phyloP scores from a whole-genome alignment of 1,139 yeast species.

The Kurtzmaniella quercitrusa region DNA sequence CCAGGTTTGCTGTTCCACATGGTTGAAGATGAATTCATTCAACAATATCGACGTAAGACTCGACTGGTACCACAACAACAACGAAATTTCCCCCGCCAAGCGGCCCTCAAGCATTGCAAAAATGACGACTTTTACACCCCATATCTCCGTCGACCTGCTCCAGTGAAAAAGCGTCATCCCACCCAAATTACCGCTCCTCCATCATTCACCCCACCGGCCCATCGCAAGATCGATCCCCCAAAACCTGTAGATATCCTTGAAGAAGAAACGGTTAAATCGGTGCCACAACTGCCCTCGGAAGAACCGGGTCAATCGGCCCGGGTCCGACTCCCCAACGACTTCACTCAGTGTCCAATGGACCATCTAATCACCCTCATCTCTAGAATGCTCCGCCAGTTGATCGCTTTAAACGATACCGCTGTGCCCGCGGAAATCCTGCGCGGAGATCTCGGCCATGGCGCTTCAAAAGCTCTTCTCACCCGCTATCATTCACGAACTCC shows the following conservation, averaged over 20 bases:
- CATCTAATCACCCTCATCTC: conserved; percentile 71
- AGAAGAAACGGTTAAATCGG: background rate
- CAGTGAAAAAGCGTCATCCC: background rate
- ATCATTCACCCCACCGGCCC: background rate
- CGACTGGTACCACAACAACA: background rate
- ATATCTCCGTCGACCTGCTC: background rate
- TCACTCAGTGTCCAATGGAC: conserved; percentile 62
- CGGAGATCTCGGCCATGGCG: conserved; percentile 16
- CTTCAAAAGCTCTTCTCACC: conserved; percentile 50
- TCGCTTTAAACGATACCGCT: conserved; percentile 61
- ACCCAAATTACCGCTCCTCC: background rate
- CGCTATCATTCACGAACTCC: conserved; percentile 92
- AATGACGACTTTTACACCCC: background rate
- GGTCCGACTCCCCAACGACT: conserved; percentile 47
- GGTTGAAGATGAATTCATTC: background rate
- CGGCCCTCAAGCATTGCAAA: background rate
- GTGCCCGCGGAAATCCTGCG: conserved; percentile 28
- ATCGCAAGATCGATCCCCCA: background rate
- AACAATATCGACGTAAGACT: background rate
- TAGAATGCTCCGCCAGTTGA: conserved; percentile 73
- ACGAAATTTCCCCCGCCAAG: background rate
- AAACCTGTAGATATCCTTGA: background rate
- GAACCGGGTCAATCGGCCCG: background rate
- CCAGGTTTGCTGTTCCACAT: background rate
- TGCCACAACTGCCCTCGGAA: background rate